These are phyloP conservation scores for Rhizopus stolonifer DNA, from an alignment of 371 early-diverging fungal genomes.

Conservation along the genomic window DNA sequence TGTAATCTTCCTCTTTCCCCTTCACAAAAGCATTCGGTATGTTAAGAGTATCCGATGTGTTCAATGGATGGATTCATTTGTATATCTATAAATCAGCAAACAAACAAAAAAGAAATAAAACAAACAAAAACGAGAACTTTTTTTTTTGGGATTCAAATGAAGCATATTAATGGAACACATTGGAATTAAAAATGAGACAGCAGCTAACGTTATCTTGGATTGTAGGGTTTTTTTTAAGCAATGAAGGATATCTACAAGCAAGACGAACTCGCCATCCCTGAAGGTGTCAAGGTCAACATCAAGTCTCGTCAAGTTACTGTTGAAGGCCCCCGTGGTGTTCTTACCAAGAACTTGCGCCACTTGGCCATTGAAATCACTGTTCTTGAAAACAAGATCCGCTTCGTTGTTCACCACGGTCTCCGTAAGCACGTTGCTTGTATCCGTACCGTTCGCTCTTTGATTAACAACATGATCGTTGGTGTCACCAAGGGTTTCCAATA, in stretches of 20 bases:
- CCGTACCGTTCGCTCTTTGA: slow-evolving; percentile 96
- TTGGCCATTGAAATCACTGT: slow-evolving; percentile 86
- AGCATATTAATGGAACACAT: too few species aligned
- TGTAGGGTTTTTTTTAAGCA: neutral
- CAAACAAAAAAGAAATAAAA: neutral
- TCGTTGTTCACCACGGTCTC: slow-evolving; percentile 96
- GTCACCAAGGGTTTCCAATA: slow-evolving; percentile 99
- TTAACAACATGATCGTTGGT: slow-evolving; percentile 98
- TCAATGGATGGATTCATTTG: neutral
- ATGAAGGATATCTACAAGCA: slow-evolving; percentile 79
- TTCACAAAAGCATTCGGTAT: slow-evolving; percentile 32
- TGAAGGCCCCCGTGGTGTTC: slow-evolving; percentile 84
- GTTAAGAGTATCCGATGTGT: slow-evolving; percentile 6
- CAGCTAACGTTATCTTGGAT: too few species aligned
- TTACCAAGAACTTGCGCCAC: slow-evolving; percentile 89
- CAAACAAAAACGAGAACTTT: neutral
- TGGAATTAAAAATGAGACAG: too few species aligned
- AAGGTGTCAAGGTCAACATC: slow-evolving; percentile 67
- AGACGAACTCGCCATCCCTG: slow-evolving; percentile 78
- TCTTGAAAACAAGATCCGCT: slow-evolving; percentile 70
- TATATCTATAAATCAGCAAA: too few species aligned
- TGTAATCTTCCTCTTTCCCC: slow-evolving; percentile 35
- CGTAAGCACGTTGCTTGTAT: slow-evolving; percentile 98
- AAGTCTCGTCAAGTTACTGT: slow-evolving; percentile 78
- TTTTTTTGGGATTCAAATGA: slow-evolving; percentile 15